Base-by-base conservation (phyloP, 2,329 filamentous ascomycete species). In the Rhynchosporium graminicola region DNA sequence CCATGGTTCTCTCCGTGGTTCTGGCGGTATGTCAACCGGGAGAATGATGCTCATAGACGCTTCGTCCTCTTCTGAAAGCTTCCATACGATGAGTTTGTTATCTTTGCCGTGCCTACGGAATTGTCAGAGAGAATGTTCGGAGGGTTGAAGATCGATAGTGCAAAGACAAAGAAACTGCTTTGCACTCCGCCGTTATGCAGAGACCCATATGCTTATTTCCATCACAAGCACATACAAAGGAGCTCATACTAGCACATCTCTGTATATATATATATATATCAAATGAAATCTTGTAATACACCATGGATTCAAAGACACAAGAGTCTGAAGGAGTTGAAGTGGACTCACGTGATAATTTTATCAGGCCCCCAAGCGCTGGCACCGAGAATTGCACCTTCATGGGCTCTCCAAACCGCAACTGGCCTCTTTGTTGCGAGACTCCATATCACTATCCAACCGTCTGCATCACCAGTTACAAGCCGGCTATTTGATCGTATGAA, bases 371-470 rank as follows among this genome's bases (percentile, higher is more conserved):
- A 96, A 42, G 81, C 86, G 52, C 82, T 82, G 46, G 95, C 80
- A 3, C 88, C 90, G 15, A 98, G 80, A 33, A 98, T 87, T 26
- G 91, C 84, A 40, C 84, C 88, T 50, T 85, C 80, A 75, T 99
- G 95, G 0, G 92, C 90, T 71, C 85, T 88, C 95, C 95, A 99
- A 3, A 95, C 91, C 1, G 89, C 91, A 8, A 86, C 81, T 0
- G 94, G 85, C 40, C 95, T 84, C 80, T 96, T 93, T 57, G 87
- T 90, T 31, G 88, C 83, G 45, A 96, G 79, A 73, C 91, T 88
- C 95, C 95, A 99, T 28, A 92, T 78, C 6, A 96, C 83, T 40
- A 97, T 81, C 82, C 89, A 97, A 63, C 95, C 95, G 47, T 97
- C 90, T 8, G 92, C 90, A 76, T 99, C 95, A 42, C 90, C 94